Conservation (phyloP, 2,329 filamentous ascomycete species). For the Sphaerostilbella broomeana region DNA sequence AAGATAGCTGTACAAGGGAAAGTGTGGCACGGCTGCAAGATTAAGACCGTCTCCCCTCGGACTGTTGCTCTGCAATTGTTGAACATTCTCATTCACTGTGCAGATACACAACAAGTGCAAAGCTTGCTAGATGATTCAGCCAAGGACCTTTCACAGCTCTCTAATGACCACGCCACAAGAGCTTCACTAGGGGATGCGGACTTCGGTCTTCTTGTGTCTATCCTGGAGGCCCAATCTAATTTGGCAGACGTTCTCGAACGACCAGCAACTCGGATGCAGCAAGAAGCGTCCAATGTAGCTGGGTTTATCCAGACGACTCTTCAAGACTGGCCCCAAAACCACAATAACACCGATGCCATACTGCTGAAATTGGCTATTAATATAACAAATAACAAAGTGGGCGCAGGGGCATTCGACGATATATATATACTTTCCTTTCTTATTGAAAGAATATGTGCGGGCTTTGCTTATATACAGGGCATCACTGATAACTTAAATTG, state of each 20-base stretch:
- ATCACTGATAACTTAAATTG: conserved; percentile 42
- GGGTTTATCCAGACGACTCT: conserved; percentile 26
- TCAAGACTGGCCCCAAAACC: conserved; percentile 24
- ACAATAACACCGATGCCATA: conserved; percentile 22
- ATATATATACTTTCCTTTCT: conserved; percentile 46
- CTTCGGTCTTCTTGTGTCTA: conserved; percentile 38
- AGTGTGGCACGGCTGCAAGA: conserved; percentile 53
- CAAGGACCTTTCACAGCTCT: conserved; percentile 20
- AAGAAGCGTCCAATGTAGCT: conserved; percentile 24
- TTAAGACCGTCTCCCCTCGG: conserved; percentile 52
- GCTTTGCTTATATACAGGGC: conserved; percentile 42
- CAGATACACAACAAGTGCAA: conserved; percentile 24
- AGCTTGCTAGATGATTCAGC: conserved; percentile 25
- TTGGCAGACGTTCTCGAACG: conserved; percentile 10
- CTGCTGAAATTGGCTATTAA: conserved; percentile 64
- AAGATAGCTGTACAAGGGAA: conserved; percentile 43
- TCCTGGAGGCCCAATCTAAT: conserved; percentile 30
- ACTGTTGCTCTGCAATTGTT: conserved; percentile 58
- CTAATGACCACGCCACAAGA: conserved; percentile 17
- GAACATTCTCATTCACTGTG: conserved; percentile 34
- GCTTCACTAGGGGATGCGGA: conserved; percentile 26
- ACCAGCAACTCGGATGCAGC: conserved; percentile 13
- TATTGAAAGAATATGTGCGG: conserved; percentile 43
- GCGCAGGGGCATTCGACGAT: conserved; percentile 64
- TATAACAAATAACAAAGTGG: conserved; percentile 73